Evolutionary conservation across 495 filamentous ascomycete genomes (phyloP).

Genomic region (Bacidia gigantensis): DNA sequence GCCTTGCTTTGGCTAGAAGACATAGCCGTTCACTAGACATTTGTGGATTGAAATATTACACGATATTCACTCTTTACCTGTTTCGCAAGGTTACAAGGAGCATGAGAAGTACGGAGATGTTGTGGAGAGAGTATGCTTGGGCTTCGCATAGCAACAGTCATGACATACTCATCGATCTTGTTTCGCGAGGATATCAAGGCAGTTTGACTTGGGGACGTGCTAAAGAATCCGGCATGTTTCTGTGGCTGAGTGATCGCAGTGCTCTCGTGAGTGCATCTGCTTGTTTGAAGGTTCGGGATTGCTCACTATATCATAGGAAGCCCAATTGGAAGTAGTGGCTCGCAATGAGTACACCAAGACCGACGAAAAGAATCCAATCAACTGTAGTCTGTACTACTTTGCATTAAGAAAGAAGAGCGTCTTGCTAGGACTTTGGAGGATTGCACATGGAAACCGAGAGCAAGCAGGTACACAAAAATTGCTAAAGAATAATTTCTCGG

Average conservation of each 20-base stretch:
- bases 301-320: constrained; percentile 36
- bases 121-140: constrained; percentile 92
- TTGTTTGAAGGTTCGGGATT: neutral
- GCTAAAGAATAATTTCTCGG: constrained; percentile 75
- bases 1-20: constrained; percentile 73
- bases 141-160: constrained; percentile 85
- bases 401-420: constrained; percentile 86
- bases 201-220: constrained; percentile 75
- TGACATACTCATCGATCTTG: constrained; percentile 80
- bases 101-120: constrained; percentile 51
- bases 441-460: constrained; percentile 83
- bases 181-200: constrained; percentile 65
- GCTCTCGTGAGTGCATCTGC: constrained; percentile 49
- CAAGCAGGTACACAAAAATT: constrained; percentile 64
- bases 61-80: constrained; percentile 79
- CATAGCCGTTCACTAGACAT: constrained; percentile 85
- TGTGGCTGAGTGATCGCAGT: constrained; percentile 73
- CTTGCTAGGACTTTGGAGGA: constrained; percentile 85
- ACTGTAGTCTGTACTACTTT: constrained; percentile 85
- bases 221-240: constrained; percentile 76
- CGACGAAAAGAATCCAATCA: constrained; percentile 81
- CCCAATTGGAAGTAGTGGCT: constrained; percentile 78
- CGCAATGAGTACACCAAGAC: constrained; percentile 85
- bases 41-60: constrained; percentile 77
- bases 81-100: constrained; percentile 50